Percentiles rank a stretch among this genome's conserved stretches.
These are phyloP conservation scores for Phialocephala sp. DNA, from an alignment of 2,329 filamentous ascomycete genomes.

Conservation along the genomic window DNA sequence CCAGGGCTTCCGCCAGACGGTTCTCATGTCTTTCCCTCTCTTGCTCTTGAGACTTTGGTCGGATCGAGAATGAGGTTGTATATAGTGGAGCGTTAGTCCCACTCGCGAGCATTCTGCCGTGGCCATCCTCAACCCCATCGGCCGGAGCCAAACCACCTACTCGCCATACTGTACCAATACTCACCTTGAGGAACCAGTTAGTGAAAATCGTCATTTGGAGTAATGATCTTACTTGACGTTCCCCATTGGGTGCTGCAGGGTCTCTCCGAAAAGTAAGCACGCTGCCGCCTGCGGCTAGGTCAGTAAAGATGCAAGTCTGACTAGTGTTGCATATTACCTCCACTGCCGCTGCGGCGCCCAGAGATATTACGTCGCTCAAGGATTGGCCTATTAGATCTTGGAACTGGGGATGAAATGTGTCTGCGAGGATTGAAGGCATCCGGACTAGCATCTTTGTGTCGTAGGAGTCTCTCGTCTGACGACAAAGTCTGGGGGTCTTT, in stretches of 20 bases:
- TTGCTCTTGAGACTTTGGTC: conserved; percentile 59
- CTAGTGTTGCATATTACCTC: conserved; percentile 21
- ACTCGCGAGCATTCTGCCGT: conserved; percentile 68
- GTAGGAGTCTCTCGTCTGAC: conserved; percentile 51
- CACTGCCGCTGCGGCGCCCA: conserved; percentile 37
- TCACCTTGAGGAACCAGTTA: conserved; percentile 54
- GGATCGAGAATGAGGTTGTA: conserved; percentile 55
- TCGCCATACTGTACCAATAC: conserved; percentile 75
- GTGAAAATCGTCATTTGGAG: neutral
- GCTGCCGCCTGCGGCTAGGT: conserved; percentile 35
- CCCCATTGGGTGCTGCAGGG: conserved; percentile 33
- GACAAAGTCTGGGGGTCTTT: conserved; percentile 54
- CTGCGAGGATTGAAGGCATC: conserved; percentile 59
- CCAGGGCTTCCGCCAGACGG: conserved; percentile 78
- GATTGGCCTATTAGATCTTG: conserved; percentile 24
- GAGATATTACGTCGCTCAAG: conserved; percentile 31
- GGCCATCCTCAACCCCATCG: conserved; percentile 64
- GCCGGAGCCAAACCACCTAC: conserved; percentile 73
- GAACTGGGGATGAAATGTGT: conserved; percentile 36
- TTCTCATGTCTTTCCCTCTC: conserved; percentile 73
- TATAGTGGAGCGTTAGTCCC: conserved; percentile 75
- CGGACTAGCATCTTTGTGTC: conserved; percentile 48
- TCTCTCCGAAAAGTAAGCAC: conserved; percentile 41
- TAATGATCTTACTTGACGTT: conserved; percentile 39
- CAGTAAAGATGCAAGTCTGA: neutral